Evolutionary conservation across 768 basidiomycete genomes (phyloP), one percentile per base, ranked within the genome.

Genomic region (Termitomyces sp.): DNA sequence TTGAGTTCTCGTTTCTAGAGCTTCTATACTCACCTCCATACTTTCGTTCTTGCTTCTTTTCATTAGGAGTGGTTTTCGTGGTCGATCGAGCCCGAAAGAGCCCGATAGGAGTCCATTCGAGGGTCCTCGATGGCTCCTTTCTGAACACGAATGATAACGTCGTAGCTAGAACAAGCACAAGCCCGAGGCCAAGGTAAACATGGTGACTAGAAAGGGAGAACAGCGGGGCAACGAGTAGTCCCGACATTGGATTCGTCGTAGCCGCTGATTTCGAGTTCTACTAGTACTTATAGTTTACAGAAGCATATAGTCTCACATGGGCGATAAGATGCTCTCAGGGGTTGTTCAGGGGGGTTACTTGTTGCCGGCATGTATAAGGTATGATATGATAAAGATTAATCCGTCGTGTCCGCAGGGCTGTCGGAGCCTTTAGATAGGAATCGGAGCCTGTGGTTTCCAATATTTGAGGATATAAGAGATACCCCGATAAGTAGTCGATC

Each of bases 21-120:
- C 15, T 42, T 36, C 18, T 9, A 35, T 40, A 39, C 60, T 42
- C 36, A 66, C 65, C 63, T 60, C 65, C 65, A 24, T 55, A 18
- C 16, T 55, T 60, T 13, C 63, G 63, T 35, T 16, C 56, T 35
- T 55, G 39, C 48, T 60, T 64, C 18, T 54, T 49, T 2, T n/a
- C 33, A n/a, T 32, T 49, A 13, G 46, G 2, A 13, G 32, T 18
- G 42, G 40, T 15, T 12, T 39, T 50, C 13, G 51, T 50, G 12
- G 33, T 18, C 16, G 40, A 7, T 22, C 5, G 22, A 15, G 45
- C 20, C 45, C 12, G 8, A 24, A 22, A 24, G 22, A 24, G 6
- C 12, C 12, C 13, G 12, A 9, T 22, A 11, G 15, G 13, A 46
- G 13, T 0, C 22, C 12, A 11, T 22, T 55, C 33, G 33, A 11